Evolutionary conservation across 2,329 filamentous ascomycete genomes (phyloP).

Genomic region (Botrytis hyacinthi): DNA sequence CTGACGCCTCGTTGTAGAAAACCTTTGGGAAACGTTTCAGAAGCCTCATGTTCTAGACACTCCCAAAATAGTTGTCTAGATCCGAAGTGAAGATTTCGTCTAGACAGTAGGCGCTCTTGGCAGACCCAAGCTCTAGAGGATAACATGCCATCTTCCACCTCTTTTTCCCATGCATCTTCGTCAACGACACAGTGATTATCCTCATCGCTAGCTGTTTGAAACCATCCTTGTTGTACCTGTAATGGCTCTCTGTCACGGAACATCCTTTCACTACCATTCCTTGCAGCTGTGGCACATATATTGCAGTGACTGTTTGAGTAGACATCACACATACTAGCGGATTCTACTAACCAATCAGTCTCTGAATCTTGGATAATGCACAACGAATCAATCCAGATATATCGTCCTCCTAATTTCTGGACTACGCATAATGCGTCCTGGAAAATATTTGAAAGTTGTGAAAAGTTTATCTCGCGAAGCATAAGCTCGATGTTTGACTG

Average conservation of each 20-base stretch:
- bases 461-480: not conserved
- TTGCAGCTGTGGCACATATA: not conserved
- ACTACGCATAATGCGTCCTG: not conserved
- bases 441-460: not conserved
- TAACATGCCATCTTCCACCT: not conserved
- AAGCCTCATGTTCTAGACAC: not conserved
- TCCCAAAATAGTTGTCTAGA: not conserved
- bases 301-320: not conserved
- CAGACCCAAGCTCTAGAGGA: not conserved
- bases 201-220: too few relatives aligned
- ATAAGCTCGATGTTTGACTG: not conserved
- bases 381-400: not conserved
- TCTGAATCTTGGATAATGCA: not conserved
- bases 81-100: not conserved
- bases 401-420: not conserved
- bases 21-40: not conserved
- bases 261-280: not conserved
- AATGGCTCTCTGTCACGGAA: not conserved
- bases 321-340: not conserved
- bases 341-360: not conserved
- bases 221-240: not conserved
- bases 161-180: accelerated
- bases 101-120: not conserved
- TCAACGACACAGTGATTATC: not conserved
- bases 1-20: accelerated